Evolutionary conservation across 805 yeast genomes (phyloP), one percentile per base, ranked within the genome.

Genomic region (Candida cerambycidarum): DNA sequence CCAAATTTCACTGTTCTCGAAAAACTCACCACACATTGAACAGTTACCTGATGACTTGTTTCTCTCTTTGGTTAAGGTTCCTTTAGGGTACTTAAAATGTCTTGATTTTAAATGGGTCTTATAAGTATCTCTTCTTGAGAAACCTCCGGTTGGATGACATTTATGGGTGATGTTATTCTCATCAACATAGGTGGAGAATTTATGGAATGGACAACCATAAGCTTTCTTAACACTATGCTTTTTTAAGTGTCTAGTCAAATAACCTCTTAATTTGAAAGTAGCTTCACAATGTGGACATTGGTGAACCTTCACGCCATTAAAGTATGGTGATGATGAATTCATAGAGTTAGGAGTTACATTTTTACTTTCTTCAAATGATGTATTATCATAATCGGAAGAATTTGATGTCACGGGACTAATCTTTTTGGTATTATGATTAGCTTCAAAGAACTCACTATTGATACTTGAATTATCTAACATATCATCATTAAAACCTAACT

Each of bases 81-180:
- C 83, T 29, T 75, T 67, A 27, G 83, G 83, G 49, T 78, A 78
- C 34, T 70, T 69, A 55, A 78, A 78, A 55, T 78, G 83, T 42
- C 79, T 61, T 7, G 81, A 72, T 52, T 76, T 78, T 40, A 78
- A 64, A 55, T 78, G 83, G 1, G 80, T 78, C 51, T 77, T 76
- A 56, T 75, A 76, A 5, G 83, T 78, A 54, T 78, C 83, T 52
- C 82, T 65, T 53, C 83, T 64, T 5, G 82, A 75, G 51, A 78
- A 78, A 3, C 80, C 80, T 5, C 83, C 83, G 16, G 71, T 74
- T 14, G 79, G 75, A 53, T 78, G 83, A 48, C 83, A 78, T 47
- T 70, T 67, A 39, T 67, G 73, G 15, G 69, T 63, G 42, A 61
- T 54, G 50, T 67, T 66, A 45, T 64, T 61, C 33, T 69, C 72